Conservation (phyloP, 257 asterid genomes). For the Agastache rugosa region DNA sequence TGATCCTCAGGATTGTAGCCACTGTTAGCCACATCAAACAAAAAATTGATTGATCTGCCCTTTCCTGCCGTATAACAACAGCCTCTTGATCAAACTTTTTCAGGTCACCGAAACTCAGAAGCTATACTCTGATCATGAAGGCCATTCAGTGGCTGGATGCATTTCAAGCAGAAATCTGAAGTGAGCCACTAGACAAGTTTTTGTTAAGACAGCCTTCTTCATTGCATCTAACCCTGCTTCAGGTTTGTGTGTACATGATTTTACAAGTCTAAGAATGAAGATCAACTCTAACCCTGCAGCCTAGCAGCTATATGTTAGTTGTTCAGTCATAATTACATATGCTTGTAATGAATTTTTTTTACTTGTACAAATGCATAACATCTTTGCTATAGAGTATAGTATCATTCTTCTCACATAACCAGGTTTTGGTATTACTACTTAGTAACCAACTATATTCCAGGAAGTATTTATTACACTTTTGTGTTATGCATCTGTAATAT, state of each 20-base stretch:
- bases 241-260: slow-evolving; percentile 28
- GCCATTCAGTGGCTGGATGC: slow-evolving; percentile 33
- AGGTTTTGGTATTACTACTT: slow-evolving; percentile 12
- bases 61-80: slow-evolving; percentile 1
- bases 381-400: slow-evolving; percentile 22
- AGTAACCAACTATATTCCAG: not conserved
- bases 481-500: slow-evolving; percentile 6
- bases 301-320: slow-evolving; percentile 39
- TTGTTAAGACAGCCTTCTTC: slow-evolving; percentile 20
- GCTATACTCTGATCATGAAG: slow-evolving; percentile 39
- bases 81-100: slow-evolving; percentile 19
- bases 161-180: slow-evolving; percentile 37
- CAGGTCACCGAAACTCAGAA: slow-evolving; percentile 46
- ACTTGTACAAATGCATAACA: slow-evolving; percentile 15
- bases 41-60: not conserved
- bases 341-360: slow-evolving; percentile 18
- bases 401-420: slow-evolving; percentile 19
- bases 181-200: slow-evolving; percentile 20
- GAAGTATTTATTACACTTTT: not conserved
- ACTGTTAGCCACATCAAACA: not conserved
- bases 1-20: slow-evolving; percentile 14
- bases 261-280: slow-evolving; percentile 33
- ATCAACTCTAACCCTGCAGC: slow-evolving; percentile 29
- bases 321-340: slow-evolving; percentile 23
- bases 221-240: slow-evolving; percentile 29